Conservation (phyloP, 2,329 filamentous ascomycete species). For the Alternaria consortialis region DNA sequence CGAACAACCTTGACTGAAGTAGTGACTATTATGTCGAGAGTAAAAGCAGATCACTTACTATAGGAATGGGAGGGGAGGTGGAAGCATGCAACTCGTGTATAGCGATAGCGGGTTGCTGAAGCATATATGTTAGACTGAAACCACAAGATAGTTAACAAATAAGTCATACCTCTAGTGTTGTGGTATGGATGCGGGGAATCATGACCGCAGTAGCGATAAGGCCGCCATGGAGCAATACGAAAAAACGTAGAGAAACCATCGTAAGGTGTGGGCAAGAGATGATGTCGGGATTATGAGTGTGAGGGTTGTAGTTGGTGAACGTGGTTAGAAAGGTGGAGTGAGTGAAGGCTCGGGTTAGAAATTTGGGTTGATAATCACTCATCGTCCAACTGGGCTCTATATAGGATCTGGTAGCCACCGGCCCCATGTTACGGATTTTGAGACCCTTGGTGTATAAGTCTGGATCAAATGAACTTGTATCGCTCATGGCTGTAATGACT, state of each 20-base stretch:
- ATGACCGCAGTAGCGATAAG: background rate
- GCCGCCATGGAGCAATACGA: background rate
- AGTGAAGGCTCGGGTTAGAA: background rate
- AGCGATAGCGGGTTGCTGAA: background rate
- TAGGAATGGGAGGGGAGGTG: background rate
- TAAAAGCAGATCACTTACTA: background rate
- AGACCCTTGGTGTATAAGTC: background rate
- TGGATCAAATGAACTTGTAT: background rate
- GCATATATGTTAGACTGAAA: background rate
- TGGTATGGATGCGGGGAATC: background rate
- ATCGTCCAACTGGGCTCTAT: background rate
- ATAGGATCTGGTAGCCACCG: background rate
- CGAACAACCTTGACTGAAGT: background rate
- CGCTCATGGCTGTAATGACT: background rate
- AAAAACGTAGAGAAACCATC: background rate
- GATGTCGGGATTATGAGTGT: background rate
- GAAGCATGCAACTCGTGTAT: background rate
- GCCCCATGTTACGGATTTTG: background rate
- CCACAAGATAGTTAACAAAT: background rate
- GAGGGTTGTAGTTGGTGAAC: background rate
- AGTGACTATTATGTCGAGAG: background rate
- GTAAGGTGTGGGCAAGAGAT: background rate
- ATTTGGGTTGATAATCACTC: background rate
- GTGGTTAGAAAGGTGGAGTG: background rate
- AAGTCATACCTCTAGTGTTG: background rate